phyloP scores from a whole-genome alignment of 495 filamentous ascomycete genomes.

The Cairneyella variabilis region DNA sequence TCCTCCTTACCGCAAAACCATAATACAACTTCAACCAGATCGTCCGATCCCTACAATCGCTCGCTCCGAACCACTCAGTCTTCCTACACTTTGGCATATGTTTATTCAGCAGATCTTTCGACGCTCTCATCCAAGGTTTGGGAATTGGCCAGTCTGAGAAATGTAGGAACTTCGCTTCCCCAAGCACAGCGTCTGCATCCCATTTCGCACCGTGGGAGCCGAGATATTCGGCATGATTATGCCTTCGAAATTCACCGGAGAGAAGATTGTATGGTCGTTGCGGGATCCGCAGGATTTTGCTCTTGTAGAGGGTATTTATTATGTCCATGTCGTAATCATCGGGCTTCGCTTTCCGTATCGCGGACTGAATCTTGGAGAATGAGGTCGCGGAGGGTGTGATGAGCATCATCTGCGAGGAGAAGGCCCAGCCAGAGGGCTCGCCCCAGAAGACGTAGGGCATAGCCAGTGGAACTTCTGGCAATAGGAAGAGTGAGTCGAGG shows the following conservation, averaged over 20 bases:
- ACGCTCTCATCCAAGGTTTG: conserved; percentile 47
- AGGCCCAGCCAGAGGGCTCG: conserved; percentile 36
- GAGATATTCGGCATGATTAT: conserved; percentile 51
- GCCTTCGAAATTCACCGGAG: conserved; percentile 51
- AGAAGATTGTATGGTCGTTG: conserved; percentile 61
- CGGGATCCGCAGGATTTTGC: conserved; percentile 58
- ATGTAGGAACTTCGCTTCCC: conserved; percentile 62
- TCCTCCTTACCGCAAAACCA: conserved; percentile 54
- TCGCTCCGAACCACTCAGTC: conserved; percentile 22
- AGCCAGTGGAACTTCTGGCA: conserved; percentile 47
- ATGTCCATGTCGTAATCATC: conserved; percentile 58
- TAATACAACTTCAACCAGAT: conserved; percentile 61
- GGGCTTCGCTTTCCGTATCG: conserved; percentile 27
- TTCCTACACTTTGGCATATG: conserved; percentile 20
- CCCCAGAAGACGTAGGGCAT: conserved; percentile 61
- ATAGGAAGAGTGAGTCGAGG: conserved; percentile 61
- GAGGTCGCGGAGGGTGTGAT: conserved; percentile 50
- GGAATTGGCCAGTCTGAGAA: conserved; percentile 70
- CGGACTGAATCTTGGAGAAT: conserved; percentile 38
- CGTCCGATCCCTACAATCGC: conserved; percentile 39
- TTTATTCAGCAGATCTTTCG: conserved; percentile 17
- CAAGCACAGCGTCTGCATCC: conserved; percentile 54
- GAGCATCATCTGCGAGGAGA: conserved; percentile 53
- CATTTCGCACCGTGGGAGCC: conserved; percentile 42
- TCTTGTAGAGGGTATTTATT: conserved; percentile 53